Base-by-base conservation (phyloP, 2,329 filamentous ascomycete genomes). In the Diaporthe helianthi region DNA sequence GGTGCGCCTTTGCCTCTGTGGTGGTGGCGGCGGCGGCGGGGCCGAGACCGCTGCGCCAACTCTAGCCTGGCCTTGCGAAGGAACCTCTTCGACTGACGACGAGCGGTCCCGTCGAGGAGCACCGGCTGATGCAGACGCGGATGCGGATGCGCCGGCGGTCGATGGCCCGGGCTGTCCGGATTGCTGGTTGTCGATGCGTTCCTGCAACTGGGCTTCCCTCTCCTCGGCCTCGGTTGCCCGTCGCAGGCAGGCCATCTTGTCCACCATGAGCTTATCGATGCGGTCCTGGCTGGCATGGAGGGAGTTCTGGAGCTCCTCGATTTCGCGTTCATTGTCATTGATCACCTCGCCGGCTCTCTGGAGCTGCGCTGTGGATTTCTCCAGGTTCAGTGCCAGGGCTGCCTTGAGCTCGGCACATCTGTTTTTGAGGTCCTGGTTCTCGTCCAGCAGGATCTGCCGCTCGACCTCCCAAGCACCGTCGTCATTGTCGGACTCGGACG, bases 1-100 rank as follows among this genome's bases (percentile, higher is more conserved):
- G 2, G 15, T 17, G 1, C 12, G 31, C n/a, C 8, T 0, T 1
- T 10, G 7, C n/a, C 3, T 38, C 10, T 8, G 19, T 1, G 5
- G 24, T 51, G 47, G 12, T 6, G n/a, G 9, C 3, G n/a, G 15
- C 6, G 31, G n/a, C n/a, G n/a, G n/a, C n/a, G n/a, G 36, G 36
- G 2, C 2, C 10, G 31, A 31, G 2, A 13, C 6, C 31, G 52
- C 33, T 4, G 33, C 19, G 12, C 22, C 33, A 8, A 24, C 31
- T n/a, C n/a, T n/a, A n/a, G n/a, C n/a, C 7, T 26, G 31, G 6
- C 12, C 31, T 9, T 31, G 22, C n/a, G 6, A 9, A 24, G 13
- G 12, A 4, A 17, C 15, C 3, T 17, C 12, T 15, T 15, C 17
- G n/a, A 7, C 9, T 9, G 52, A 5, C 3, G 19, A 6, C 1